Conservation (phyloP, 2,329 filamentous ascomycete genomes). For the Verticillium albo-atrum region DNA sequence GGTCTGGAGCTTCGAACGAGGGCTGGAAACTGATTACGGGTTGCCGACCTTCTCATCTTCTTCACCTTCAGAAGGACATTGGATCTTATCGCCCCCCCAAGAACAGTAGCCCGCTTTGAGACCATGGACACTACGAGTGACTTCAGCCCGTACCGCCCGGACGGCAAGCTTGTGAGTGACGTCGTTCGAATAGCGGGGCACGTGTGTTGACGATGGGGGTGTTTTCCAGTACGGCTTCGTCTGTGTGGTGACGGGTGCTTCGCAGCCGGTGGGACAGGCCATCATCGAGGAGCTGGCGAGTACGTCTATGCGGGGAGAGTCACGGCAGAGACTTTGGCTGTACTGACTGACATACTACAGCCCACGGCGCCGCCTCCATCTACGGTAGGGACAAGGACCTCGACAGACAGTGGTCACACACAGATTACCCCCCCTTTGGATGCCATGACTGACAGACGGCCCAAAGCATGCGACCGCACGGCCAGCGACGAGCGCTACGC, state of each 20-base stretch:
- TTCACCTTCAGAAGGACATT: neutral
- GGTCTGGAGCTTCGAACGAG: no score
- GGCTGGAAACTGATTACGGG: no score
- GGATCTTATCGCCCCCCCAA: neutral
- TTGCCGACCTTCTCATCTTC: neutral
- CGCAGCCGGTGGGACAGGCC: slow-evolving; percentile 55
- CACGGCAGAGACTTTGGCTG: neutral
- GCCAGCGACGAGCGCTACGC: slow-evolving; percentile 33
- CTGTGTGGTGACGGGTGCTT: slow-evolving; percentile 59
- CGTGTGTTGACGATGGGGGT: slow-evolving; percentile 1
- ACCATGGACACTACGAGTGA: slow-evolving; percentile 32
- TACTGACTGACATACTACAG: slow-evolving; percentile 28
- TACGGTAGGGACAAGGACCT: no score
- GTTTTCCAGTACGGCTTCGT: slow-evolving; percentile 59
- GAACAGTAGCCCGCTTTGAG: no score
- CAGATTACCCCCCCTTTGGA: no score
- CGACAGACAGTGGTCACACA: no score
- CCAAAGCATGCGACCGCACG: slow-evolving; percentile 42
- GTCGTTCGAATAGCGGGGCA: neutral
- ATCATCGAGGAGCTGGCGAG: slow-evolving; percentile 57
- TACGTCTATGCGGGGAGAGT: slow-evolving; percentile 17
- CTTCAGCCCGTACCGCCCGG: slow-evolving; percentile 52
- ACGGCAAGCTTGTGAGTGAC: slow-evolving; percentile 49
- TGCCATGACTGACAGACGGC: neutral
- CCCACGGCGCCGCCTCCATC: slow-evolving; percentile 60